phyloP scores from a whole-genome alignment of 352 stramenopile genomes.

The Thalassiosira livingstoniorum region DNA sequence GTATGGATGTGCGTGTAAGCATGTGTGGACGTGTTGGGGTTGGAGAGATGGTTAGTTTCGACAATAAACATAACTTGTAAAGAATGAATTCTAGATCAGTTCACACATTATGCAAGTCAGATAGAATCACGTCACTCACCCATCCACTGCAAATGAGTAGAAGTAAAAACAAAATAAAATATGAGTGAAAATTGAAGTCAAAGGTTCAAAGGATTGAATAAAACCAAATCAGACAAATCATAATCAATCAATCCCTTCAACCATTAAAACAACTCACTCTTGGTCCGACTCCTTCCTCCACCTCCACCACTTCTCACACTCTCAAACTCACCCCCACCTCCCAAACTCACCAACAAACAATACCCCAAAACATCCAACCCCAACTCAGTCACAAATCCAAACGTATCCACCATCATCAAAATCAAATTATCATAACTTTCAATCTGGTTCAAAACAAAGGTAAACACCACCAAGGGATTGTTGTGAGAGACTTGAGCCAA shows the following conservation, averaged over 20 bases:
- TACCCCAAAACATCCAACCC: slow-evolving; percentile 94
- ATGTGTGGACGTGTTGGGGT: no score
- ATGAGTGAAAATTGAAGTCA: neutral
- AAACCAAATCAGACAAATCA: slow-evolving; percentile 24
- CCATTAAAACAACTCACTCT: slow-evolving; percentile 70
- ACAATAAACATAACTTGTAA: no score
- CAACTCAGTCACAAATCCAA: slow-evolving; percentile 93
- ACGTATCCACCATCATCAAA: slow-evolving; percentile 94
- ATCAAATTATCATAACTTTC: slow-evolving; percentile 98
- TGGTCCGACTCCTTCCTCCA: slow-evolving; percentile 66
- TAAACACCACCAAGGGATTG: slow-evolving; percentile 94
- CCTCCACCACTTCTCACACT: slow-evolving; percentile 52
- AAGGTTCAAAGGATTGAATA: neutral
- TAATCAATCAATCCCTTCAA: slow-evolving; percentile 27
- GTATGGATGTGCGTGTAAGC: no score
- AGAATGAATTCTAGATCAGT: no score
- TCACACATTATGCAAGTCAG: no score
- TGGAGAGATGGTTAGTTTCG: no score
- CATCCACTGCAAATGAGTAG: slow-evolving; percentile 58
- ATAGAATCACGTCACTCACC: no score
- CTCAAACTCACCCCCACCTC: slow-evolving; percentile 68
- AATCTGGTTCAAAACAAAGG: slow-evolving; percentile 94
- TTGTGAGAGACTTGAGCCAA: slow-evolving; percentile 90
- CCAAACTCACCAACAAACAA: slow-evolving; percentile 91
- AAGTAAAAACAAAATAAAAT: neutral